A percentile compares a stretch with the other conserved stretches of the same genome.
Evolutionary conservation across 106 monocot genomes (phyloP).

Genomic region (Ottelia alismoides): DNA sequence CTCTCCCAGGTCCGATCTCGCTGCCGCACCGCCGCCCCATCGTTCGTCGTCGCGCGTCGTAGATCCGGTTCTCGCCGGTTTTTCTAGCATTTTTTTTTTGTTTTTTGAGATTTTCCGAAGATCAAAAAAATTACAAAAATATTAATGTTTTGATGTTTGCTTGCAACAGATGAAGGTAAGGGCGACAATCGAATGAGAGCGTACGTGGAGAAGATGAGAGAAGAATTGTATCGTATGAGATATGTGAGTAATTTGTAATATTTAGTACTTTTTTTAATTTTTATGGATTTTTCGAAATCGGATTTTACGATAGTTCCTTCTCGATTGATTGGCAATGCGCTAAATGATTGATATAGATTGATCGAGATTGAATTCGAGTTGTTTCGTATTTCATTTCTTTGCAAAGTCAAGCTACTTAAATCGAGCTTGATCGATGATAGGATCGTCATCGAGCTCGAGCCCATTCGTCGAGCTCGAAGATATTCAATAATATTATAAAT

Average conservation of each 20-base stretch:
- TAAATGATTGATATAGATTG: too few species aligned
- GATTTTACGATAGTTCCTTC: too few species aligned
- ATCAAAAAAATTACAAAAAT: too few species aligned
- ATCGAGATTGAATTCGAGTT: neutral
- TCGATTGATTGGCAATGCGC: too few species aligned
- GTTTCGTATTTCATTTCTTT: neutral
- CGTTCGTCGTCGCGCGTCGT: conserved; percentile 5
- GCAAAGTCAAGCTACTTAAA: too few species aligned
- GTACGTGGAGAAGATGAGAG: neutral
- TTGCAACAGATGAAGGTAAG: neutral
- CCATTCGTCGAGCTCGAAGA: too few species aligned
- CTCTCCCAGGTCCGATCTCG: conserved; percentile 15
- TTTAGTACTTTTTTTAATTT: too few species aligned
- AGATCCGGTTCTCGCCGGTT: neutral
- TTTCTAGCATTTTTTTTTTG: neutral
- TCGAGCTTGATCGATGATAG: too few species aligned
- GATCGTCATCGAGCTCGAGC: too few species aligned
- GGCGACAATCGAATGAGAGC: neutral
- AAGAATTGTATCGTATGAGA: too few species aligned
- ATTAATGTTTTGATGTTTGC: neutral
- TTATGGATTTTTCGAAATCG: too few species aligned
- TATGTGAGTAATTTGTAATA: too few species aligned
- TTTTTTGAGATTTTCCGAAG: neutral
- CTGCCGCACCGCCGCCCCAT: conserved; percentile 3
- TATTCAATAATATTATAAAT: neutral